Conservation (phyloP, 257 asterid genomes). For the Ocimum tenuiflorum region DNA sequence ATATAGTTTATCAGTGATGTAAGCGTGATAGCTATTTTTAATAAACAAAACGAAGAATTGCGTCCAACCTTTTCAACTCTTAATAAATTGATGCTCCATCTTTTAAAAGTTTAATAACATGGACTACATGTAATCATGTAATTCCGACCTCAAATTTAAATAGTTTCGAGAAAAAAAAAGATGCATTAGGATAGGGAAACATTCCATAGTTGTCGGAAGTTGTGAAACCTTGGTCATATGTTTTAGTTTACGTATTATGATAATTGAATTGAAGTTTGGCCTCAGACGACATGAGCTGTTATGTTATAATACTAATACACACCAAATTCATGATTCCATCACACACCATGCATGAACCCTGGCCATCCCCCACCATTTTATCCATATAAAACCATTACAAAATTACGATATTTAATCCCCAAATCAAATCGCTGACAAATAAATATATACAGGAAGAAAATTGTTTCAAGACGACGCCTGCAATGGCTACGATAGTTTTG, state of each 20-base stretch:
- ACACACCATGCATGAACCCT: conserved; percentile 2
- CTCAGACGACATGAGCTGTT: not conserved
- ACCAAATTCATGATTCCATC: not conserved
- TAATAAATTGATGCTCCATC: too few species aligned
- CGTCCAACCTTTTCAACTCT: too few species aligned
- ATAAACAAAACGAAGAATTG: too few species aligned
- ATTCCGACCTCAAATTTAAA: too few species aligned
- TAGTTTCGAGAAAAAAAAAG: too few species aligned
- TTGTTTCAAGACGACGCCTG: not conserved
- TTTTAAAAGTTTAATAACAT: too few species aligned
- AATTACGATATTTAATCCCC: not conserved
- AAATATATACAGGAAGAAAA: not conserved
- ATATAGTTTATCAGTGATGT: too few species aligned
- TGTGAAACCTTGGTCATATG: too few species aligned
- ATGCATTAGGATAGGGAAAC: too few species aligned
- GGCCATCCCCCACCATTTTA: not conserved
- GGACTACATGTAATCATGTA: too few species aligned
- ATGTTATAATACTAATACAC: not conserved
- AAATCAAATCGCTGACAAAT: not conserved
- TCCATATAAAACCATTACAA: not conserved
- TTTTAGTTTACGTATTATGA: not conserved
- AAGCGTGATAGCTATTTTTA: too few species aligned
- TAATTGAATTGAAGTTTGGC: not conserved
- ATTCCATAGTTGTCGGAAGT: too few species aligned
- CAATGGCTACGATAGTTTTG: not conserved